Evolutionary conservation across 2,329 filamentous ascomycete genomes (phyloP), one percentile per base, ranked within the genome.

Genomic region (Scleromitrula shiraiana): DNA sequence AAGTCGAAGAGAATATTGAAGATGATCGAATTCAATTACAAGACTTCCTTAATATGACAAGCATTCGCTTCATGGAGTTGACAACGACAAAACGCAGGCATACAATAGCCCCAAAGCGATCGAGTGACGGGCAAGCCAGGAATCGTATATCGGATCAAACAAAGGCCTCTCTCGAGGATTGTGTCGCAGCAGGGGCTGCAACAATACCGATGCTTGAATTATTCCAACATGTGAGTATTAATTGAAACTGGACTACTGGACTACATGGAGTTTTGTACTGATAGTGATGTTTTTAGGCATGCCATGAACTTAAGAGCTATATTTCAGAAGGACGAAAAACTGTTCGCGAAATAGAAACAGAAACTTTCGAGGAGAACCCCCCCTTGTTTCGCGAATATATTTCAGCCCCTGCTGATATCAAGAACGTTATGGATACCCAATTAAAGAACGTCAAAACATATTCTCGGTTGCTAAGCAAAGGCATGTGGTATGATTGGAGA

Each of bases 401-500:
- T 54, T 82, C 83, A 8, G 91, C 91, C 22, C 78, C 86, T 0
- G 80, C 88, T 0, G 88, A 94, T 53, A 82, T 95, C 63, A 89
- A 87, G 61, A 69, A 80, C 3, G 75, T 94, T 44, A 94, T 98
- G 83, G 91, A 98, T 68, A 93, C 87, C 56, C 90, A 97, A 63
- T 93, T 98, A 73, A 93, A 95, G 66, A 96, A 97, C 61, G 85
- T 95, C 66, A 97, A 96, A 71, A 90, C 88, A 0, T 86, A 95
- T 64, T 88, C 91, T 14, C 80, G 93, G 22, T 75, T 96, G 12
- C 73, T 90, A 43, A 96, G 91, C 69, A 96, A 96, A 64, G 88
- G 88, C 49, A 90, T 93, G 72, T 98, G 93, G 93, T 98, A 98
- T 64, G 85, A 91, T 61, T 98, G 93, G 93, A 83, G 93, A 33